Percentiles rank a stretch among this genome's conserved stretches.
Evolutionary conservation across 2,329 filamentous ascomycete genomes (phyloP).

Genomic region (Botrytis aclada): DNA sequence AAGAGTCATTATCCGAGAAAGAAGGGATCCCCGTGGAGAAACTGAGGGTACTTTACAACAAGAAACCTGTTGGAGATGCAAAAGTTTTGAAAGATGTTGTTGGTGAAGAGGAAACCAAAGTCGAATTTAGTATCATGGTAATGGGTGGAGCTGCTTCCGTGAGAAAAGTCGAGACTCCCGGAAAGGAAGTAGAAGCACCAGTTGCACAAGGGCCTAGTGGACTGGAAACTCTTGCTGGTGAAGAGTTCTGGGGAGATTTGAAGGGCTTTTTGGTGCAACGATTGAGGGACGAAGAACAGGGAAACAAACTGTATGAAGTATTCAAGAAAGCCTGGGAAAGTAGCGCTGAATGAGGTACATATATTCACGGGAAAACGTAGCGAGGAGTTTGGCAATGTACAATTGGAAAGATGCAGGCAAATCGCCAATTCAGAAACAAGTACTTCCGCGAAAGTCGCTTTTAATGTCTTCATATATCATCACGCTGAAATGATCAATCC

Average conservation of each 20-base stretch:
- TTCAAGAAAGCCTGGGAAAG: conserved; percentile 62
- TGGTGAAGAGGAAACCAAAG: conserved; percentile 49
- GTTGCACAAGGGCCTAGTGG: conserved; percentile 55
- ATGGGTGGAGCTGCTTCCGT: conserved; percentile 64
- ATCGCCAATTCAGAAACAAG: conserved; percentile 5
- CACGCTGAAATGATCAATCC: conserved; percentile 19
- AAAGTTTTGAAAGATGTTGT: conserved; percentile 76
- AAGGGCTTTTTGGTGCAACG: conserved; percentile 76
- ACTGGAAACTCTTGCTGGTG: conserved; percentile 59
- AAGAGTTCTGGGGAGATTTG: conserved; percentile 84
- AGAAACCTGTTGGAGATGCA: conserved; percentile 77
- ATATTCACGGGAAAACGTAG: conserved; percentile 20
- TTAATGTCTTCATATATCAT: conserved; percentile 22
- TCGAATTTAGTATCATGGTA: conserved; percentile 87
- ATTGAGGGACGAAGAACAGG: conserved; percentile 66
- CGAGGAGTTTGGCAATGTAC: conserved; percentile 26
- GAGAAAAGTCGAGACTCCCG: conserved; percentile 41
- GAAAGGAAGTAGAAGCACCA: conserved; percentile 37
- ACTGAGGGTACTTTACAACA: conserved; percentile 80
- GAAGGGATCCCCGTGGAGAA: conserved; percentile 68
- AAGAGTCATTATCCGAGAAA: conserved; percentile 62
- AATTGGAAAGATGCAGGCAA: conserved; percentile 14
- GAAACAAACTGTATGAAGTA: conserved; percentile 59
- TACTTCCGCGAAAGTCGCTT: conserved; percentile 19
- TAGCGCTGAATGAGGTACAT: conserved; percentile 18